Evolutionary conservation across 2,329 filamentous ascomycete genomes (phyloP), one percentile per base, ranked within the genome.

Genomic region (Diaporthe amygdali): DNA sequence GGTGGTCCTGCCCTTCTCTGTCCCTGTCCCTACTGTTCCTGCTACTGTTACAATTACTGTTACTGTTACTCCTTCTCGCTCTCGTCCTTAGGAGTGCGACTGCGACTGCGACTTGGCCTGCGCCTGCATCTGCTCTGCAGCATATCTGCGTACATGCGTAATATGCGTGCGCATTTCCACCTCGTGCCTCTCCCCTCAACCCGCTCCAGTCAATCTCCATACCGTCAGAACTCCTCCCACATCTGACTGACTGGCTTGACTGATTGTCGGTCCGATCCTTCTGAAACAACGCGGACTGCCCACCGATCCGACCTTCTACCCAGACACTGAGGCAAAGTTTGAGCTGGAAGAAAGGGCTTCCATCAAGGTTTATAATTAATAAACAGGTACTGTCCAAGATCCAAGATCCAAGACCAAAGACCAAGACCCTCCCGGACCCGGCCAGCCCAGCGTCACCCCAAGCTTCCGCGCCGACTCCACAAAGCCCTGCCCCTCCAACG

Each of bases 401-500:
- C n/a, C n/a, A n/a, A n/a, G n/a, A n/a, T n/a, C n/a, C n/a, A n/a
- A n/a, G n/a, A n/a, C n/a, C n/a, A n/a, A n/a, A n/a, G n/a, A n/a
- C n/a, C n/a, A n/a, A n/a, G 44, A 59, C 9, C 44, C 30, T 34
- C 44, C 41, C 59, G 59, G 59, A 49, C 59, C 44, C 59, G 59
- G 59, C 59, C 59, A 64, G 41, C 59, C 59, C 59, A 64, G 59
- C 44, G 59, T 49, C 59, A 37, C 59, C 59, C 22, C 41, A 47
- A 49, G 44, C 59, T 37, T 64, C 44, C 59, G 44, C 44, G 37
- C 59, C 59, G 41, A 47, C 59, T 64, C 59, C 59, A 64, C 59
- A 64, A 64, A 64, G 59, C 59, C 59, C 15, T 64, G 59, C 59
- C 59, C 59, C 59, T 64, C 59, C 56, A 63, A 47, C 39, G 17